phyloP scores from a whole-genome alignment of 805 yeast genomes.

The Barnettozyma sp. region DNA sequence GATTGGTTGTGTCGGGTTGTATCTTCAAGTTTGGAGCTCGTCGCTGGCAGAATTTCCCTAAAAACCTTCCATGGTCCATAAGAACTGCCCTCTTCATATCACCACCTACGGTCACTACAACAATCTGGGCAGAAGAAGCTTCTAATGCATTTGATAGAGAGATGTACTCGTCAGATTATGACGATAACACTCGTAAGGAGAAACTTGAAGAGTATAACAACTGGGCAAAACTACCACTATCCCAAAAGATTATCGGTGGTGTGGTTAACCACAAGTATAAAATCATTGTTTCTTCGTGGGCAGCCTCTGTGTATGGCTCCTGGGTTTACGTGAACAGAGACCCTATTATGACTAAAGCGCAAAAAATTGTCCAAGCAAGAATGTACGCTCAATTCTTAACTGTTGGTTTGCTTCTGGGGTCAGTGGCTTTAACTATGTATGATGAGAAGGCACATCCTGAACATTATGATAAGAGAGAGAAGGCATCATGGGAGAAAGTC shows the following conservation, averaged over 20 bases:
- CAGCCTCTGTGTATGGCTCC: constrained; percentile 71
- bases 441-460: constrained; percentile 49
- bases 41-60: constrained; percentile 38
- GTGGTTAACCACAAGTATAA: constrained; percentile 54
- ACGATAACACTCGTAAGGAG: constrained; percentile 27
- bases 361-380: constrained; percentile 82
- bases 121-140: constrained; percentile 64
- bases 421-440: constrained; percentile 59
- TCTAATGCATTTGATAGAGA: constrained; percentile 59
- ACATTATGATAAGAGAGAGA: constrained; percentile 28
- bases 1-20: constrained; percentile 49
- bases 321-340: constrained; percentile 71
- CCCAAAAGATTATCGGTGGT: constrained; percentile 44
- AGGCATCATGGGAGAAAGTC: constrained; percentile 42
- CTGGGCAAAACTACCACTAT: constrained; percentile 43
- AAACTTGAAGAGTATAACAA: constrained; percentile 39
- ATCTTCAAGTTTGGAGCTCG: constrained; percentile 45
- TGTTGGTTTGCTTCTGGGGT: constrained; percentile 59
- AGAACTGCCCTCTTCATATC: constrained; percentile 59
- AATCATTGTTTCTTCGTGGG: constrained; percentile 71
- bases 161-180: constrained; percentile 43
- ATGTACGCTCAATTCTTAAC: constrained; percentile 86
- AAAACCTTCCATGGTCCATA: constrained; percentile 45
- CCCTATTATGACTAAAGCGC: constrained; percentile 65
- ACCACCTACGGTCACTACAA: constrained; percentile 58